These are phyloP conservation scores for Jimgerdemannia lactiflua DNA, from an alignment of 192 early-diverging fungal species.

Conservation along the genomic window DNA sequence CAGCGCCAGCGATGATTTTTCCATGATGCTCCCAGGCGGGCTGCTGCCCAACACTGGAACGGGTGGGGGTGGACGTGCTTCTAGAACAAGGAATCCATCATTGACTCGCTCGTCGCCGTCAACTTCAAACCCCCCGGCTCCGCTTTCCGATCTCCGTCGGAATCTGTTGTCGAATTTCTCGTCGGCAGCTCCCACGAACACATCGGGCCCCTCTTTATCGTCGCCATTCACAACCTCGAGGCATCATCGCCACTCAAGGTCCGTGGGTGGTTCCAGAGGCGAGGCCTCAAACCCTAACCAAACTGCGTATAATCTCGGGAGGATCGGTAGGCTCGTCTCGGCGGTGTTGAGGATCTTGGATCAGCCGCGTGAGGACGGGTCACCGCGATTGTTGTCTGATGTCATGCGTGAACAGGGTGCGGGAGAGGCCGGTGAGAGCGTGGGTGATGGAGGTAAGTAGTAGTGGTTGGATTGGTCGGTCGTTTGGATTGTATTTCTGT, in stretches of 20 bases:
- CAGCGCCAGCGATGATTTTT: not conserved
- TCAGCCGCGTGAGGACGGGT: constrained; percentile 36
- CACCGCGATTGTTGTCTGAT: constrained; percentile 25
- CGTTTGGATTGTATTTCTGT: too few relatives aligned
- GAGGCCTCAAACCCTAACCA: not conserved
- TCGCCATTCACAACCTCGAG: not conserved
- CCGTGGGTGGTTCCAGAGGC: not conserved
- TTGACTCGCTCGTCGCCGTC: too few relatives aligned
- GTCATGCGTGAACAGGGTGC: constrained; percentile 26
- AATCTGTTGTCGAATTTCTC: not conserved
- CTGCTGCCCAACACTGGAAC: too few relatives aligned
- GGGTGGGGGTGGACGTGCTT: too few relatives aligned
- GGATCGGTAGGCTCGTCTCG: constrained; percentile 32
- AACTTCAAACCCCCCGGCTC: too few relatives aligned
- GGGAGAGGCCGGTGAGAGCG: not conserved
- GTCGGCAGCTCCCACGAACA: not conserved
- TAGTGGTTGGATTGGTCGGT: not conserved
- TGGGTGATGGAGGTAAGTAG: not conserved
- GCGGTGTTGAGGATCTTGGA: constrained; percentile 34
- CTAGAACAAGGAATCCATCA: too few relatives aligned
- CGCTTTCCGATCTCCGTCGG: too few relatives aligned
- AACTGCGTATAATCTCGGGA: constrained; percentile 30
- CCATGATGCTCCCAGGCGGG: too few relatives aligned
- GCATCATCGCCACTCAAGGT: not conserved
- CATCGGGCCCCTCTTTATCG: not conserved